These are phyloP conservation scores for Elongisporangium prolatum DNA, from an alignment of 352 stramenopile species.

Conservation along the genomic window DNA sequence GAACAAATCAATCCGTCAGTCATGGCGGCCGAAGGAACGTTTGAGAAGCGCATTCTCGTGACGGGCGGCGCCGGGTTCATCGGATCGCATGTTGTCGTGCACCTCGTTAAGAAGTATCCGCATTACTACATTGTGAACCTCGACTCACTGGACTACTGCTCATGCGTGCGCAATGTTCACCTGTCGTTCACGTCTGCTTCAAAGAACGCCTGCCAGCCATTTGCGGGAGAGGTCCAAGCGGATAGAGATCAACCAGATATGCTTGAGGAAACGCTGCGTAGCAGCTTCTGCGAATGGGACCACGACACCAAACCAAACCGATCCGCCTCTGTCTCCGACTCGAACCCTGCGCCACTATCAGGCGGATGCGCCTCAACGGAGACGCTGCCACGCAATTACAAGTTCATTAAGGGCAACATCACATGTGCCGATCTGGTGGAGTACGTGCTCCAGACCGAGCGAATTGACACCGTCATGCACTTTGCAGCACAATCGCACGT, in stretches of 20 bases:
- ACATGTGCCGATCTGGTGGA: conserved; percentile 90
- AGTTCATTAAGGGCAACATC: conserved; percentile 98
- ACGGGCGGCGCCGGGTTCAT: conserved; percentile 97
- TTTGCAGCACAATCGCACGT: conserved; percentile 98
- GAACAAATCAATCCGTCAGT: background rate
- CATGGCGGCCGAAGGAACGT: conserved; percentile 6
- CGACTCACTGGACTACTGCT: conserved; percentile 89
- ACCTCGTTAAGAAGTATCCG: conserved; percentile 95
- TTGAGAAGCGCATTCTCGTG: conserved; percentile 93
- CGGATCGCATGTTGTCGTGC: conserved; percentile 95
- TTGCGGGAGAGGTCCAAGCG: background rate
- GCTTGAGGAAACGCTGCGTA: conserved; percentile 20
- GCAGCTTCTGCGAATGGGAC: conserved; percentile 56
- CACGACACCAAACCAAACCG: conserved; percentile 9
- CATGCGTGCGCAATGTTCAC: conserved; percentile 67
- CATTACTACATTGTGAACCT: conserved; percentile 97
- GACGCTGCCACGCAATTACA: conserved; percentile 72
- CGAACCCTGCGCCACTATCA: background rate
- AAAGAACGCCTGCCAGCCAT: background rate
- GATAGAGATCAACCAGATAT: background rate
- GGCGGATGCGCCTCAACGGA: conserved; percentile 7
- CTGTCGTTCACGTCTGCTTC: background rate
- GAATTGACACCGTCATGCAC: conserved; percentile 98
- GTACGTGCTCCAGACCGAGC: conserved; percentile 93
- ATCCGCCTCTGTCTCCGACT: background rate